A percentile compares a stretch with the other conserved stretches of the same genome.
These are phyloP conservation scores for Asclepias syriaca DNA, from an alignment of 257 asterid genomes.

Conservation along the genomic window DNA sequence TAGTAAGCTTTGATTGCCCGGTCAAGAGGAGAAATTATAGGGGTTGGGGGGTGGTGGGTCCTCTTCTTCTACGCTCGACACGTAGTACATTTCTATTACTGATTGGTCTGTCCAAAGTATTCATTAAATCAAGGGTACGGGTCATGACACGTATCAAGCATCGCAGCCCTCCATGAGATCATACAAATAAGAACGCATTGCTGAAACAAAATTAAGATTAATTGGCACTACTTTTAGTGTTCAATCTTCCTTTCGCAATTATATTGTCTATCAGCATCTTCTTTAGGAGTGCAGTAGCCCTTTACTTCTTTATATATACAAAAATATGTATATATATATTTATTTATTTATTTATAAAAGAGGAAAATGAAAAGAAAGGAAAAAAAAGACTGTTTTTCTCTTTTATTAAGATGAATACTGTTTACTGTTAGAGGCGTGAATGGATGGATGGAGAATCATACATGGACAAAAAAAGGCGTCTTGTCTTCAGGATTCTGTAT, in stretches of 20 bases:
- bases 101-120: not conserved
- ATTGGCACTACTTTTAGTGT: not conserved
- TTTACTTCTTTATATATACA: not conserved
- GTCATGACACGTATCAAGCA: not conserved
- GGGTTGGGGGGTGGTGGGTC: not conserved
- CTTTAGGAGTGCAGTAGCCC: constrained; percentile 1
- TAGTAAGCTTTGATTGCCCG: not conserved
- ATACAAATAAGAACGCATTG: no score
- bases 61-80: not conserved
- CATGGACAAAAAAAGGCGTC: not conserved
- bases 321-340: no score
- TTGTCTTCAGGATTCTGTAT: not conserved
- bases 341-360: no score
- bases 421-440: not conserved
- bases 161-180: not conserved
- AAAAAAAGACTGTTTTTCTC: not conserved
- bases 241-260: constrained; percentile 15
- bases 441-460: not conserved
- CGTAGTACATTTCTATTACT: not conserved
- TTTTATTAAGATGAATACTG: not conserved
- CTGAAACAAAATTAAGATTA: not conserved
- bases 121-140: not conserved
- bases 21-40: not conserved
- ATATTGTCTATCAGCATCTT: constrained; percentile 2
- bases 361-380: no score